Percentiles rank a stretch among this genome's conserved stretches.
Evolutionary conservation across 345 rosid genomes (phyloP).

Genomic region (Lepidium africanum): DNA sequence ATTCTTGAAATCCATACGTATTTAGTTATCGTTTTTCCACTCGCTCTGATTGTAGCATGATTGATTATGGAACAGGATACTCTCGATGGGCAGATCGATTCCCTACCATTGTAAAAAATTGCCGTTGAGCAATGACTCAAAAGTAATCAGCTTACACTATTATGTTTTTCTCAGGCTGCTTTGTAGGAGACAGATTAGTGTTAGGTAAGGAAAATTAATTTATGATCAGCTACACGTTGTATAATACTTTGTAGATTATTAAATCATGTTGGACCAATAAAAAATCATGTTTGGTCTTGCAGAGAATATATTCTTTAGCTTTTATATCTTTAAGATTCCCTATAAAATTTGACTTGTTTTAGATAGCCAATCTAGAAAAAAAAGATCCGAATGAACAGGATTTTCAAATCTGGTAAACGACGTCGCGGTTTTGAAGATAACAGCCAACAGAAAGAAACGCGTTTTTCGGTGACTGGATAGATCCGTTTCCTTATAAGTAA

Average conservation of each 20-base stretch:
- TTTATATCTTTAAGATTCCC: background rate
- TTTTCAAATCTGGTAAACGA: background rate
- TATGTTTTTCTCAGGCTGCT: background rate
- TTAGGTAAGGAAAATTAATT: background rate
- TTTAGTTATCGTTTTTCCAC: background rate
- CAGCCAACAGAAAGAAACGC: conserved; percentile 14
- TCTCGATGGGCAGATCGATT: conserved; percentile 55
- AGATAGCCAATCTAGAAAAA: background rate
- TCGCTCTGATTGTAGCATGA: background rate
- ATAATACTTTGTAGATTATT: background rate
- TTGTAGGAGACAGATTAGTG: background rate
- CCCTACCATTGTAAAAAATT: conserved; percentile 29
- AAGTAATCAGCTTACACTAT: background rate
- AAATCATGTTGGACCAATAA: background rate
- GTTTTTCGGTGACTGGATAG: background rate
- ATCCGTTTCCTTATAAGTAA: background rate
- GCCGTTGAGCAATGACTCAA: background rate
- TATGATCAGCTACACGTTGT: background rate
- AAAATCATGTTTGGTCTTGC: background rate
- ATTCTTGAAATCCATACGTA: background rate
- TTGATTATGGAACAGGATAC: conserved; percentile 38
- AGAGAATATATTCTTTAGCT: background rate
- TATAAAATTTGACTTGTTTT: background rate
- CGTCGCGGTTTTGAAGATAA: background rate
- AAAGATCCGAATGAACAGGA: background rate